Evolutionary conservation across 345 rosid genomes (phyloP).

Genomic region (Melastoma malabathricum): DNA sequence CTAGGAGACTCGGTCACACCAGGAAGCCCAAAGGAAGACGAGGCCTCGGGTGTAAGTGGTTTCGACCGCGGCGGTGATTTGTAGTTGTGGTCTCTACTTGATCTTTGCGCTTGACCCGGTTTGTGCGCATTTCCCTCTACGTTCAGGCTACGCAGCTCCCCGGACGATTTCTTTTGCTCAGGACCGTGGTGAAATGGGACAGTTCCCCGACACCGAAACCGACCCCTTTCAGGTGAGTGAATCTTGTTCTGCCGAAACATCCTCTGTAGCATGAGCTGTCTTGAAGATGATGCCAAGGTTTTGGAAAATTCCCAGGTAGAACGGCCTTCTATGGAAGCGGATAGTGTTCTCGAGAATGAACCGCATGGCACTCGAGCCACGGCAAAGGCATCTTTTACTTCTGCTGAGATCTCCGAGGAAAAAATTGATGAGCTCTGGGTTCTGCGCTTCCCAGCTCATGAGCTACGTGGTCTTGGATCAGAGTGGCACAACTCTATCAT

Average conservation of each 20-base stretch:
- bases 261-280: too few relatives aligned
- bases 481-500: too few relatives aligned
- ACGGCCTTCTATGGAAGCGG: too few relatives aligned
- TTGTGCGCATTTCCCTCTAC: not conserved
- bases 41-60: constrained; percentile 25
- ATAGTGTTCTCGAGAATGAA: constrained; percentile 1
- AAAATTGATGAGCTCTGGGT: constrained; percentile 8
- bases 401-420: constrained; percentile 12
- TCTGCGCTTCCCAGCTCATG: constrained; percentile 8
- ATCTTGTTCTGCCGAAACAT: too few relatives aligned
- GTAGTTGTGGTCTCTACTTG: not conserved
- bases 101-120: not conserved
- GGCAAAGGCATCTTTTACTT: not conserved
- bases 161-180: constrained; percentile 27
- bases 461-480: not conserved
- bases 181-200: constrained; percentile 16
- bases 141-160: constrained; percentile 37
- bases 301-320: too few relatives aligned
- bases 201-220: constrained; percentile 20
- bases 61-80: constrained; percentile 4
- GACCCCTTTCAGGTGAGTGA: constrained; percentile 19
- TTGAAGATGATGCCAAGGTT: too few relatives aligned
- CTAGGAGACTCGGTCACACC: constrained; percentile 16
- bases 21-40: constrained; percentile 23
- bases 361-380: not conserved